Base-by-base conservation (phyloP, 306 rosid genomes). In the Coriaria nepalensis region DNA sequence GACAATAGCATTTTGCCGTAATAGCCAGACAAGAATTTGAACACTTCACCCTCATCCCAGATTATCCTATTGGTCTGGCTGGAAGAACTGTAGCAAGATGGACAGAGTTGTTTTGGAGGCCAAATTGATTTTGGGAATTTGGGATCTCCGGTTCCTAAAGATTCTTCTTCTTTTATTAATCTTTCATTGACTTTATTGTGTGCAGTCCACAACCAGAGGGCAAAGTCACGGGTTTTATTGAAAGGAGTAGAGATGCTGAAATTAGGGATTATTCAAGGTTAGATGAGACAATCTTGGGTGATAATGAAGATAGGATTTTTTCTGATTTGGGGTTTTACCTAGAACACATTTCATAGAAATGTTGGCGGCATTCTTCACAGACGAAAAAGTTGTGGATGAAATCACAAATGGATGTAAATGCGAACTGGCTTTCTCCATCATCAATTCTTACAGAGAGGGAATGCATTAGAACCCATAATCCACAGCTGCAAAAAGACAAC, bases 281-380 rank as follows among this genome's bases (percentile, higher is more conserved):
- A 73, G 62, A 65, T 15, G n/a, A 68, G 39, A 55, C 47, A 8
- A 20, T 47, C 55, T 43, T 37, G 38, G 44, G 33, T 52, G 62
- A 58, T 34, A 53, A 45, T 49, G 58, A 45, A 12, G 52, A 55
- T 45, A 49, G 15, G 43, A 9, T 36, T 8, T 11, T 12, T 29
- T 45, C 39, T 45, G 37, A 33, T 50, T 32, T 39, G 43, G 48
- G 40, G 20, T 12, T 59, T 44, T 73, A 82, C 95, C 87, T 82
- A 48, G 82, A 73, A 68, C 98, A 90, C 94, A 79, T 85, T 39
- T 71, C 47, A 58, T 75, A 81, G 72, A 90, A 90, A 57, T 90
- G 98, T 41, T 73, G 82, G 53, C 95, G 80, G 53, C 98, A 90
- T 73, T 90, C 98, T 79, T 90, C 94, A n/a, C 98, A 90, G 20